These are phyloP conservation scores for Xerocomus minutiporus DNA, from an alignment of 1,284 basidiomycete genomes.

Conservation along the genomic window DNA sequence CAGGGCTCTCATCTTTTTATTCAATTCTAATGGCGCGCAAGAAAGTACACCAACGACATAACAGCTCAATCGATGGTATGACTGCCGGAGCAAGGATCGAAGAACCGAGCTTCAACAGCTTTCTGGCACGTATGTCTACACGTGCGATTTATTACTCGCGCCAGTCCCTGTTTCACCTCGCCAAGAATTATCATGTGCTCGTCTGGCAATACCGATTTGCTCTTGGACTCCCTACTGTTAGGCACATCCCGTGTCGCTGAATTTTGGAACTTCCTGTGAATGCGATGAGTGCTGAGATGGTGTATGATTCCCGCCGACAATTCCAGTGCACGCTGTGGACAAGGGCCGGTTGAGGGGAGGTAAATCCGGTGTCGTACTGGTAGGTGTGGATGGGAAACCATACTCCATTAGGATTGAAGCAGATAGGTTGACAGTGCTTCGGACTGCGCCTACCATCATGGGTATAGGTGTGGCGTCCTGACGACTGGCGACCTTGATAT, in stretches of 20 bases:
- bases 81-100: not conserved
- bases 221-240: not conserved
- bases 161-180: not conserved
- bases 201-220: not conserved
- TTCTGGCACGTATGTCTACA: not conserved
- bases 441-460: not conserved
- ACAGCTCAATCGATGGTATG: not conserved
- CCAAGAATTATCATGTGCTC: not conserved
- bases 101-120: not conserved
- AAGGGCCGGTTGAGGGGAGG: not conserved
- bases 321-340: not conserved
- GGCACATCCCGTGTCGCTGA: not conserved
- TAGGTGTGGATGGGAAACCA: too few relatives aligned
- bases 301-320: not conserved
- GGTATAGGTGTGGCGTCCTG: not conserved
- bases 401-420: not conserved
- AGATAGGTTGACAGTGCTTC: not conserved
- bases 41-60: not conserved
- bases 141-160: not conserved
- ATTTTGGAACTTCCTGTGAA: not conserved
- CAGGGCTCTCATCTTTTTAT: not conserved
- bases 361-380: not conserved
- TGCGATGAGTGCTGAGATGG: not conserved
- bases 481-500: too few relatives aligned
- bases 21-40: not conserved